Percentiles rank a stretch among this genome's conserved stretches.
phyloP scores from a whole-genome alignment of 345 rosid genomes.

The Eucalyptus regnans region DNA sequence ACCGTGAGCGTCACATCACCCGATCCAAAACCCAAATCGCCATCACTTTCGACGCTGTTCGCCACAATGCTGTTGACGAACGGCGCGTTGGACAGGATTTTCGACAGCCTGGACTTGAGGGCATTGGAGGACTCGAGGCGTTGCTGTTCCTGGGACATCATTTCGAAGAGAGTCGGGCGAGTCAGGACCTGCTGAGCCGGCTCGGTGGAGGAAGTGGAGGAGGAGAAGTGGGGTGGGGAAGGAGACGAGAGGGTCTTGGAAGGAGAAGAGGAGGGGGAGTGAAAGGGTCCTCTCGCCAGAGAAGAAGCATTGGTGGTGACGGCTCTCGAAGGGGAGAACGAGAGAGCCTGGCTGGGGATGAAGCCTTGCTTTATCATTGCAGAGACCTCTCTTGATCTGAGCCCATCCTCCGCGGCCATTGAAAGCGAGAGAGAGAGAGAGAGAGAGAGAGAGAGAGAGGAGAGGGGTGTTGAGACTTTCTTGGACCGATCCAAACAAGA shows the following conservation, averaged over 20 bases:
- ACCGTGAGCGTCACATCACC: conserved; percentile 85
- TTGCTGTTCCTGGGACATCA: conserved; percentile 83
- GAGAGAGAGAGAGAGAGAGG: not conserved
- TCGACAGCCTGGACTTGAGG: conserved; percentile 43
- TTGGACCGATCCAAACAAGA: not conserved
- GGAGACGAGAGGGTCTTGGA: conserved; percentile 19
- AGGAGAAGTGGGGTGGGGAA: not conserved
- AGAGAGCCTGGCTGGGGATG: conserved; percentile 5
- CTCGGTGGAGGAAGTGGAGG: conserved; percentile 15
- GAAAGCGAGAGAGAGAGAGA: not conserved
- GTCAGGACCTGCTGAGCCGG: not conserved
- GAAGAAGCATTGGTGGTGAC: not conserved
- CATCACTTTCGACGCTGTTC: not conserved
- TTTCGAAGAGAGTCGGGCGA: conserved; percentile 67
- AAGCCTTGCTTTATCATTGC: conserved; percentile 8
- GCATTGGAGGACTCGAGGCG: conserved; percentile 34
- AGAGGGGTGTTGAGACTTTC: not conserved
- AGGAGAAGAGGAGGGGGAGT: not conserved
- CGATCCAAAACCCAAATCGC: conserved; percentile 14
- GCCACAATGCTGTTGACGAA: conserved; percentile 14
- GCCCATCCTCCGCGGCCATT: not conserved
- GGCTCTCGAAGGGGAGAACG: not conserved
- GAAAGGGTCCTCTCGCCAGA: not conserved
- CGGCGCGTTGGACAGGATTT: conserved; percentile 37
- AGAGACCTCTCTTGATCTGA: conserved; percentile 4